Evolutionary conservation across 2,329 filamentous ascomycete species (phyloP).

Genomic region (Mycosphaerella sp.): DNA sequence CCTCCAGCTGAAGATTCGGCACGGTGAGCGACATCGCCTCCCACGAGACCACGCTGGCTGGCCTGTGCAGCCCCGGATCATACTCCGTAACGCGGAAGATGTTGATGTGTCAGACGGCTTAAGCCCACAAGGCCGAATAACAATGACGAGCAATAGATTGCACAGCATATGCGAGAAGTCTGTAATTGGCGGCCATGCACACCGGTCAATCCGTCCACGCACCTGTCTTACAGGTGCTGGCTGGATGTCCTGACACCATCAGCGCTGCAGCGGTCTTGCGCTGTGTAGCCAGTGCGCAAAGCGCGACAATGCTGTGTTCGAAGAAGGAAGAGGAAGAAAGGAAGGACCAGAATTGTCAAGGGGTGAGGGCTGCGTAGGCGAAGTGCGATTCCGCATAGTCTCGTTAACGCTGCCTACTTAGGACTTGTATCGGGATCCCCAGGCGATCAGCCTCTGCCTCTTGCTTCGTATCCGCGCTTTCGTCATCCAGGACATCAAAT

Average conservation of each 20-base stretch:
- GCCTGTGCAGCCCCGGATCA: not conserved
- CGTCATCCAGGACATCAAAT: conserved; percentile 1
- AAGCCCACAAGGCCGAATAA: not conserved
- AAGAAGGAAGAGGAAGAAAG: not conserved
- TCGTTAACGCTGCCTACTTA: not conserved
- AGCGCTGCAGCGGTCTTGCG: not conserved
- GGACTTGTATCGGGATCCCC: not conserved
- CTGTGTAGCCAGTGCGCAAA: not conserved
- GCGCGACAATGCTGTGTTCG: not conserved
- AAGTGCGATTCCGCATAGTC: too few relatives aligned
- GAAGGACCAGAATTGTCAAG: not conserved
- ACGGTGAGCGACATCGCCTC: not conserved
- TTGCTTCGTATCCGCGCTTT: not conserved
- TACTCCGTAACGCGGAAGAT: not conserved
- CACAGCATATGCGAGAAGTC: not conserved
- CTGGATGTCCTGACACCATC: not conserved
- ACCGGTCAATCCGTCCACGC: not conserved
- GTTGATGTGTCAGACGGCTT: not conserved
- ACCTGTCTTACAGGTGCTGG: not conserved
- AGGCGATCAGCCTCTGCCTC: not conserved
- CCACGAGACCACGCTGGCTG: not conserved
- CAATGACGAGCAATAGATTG: not conserved
- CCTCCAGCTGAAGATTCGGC: not conserved
- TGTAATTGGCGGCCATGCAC: not conserved
- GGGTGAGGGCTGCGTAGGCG: not conserved